Percentiles rank a stretch among this genome's conserved stretches.
Conservation (phyloP, 257 asterid species). For the Solanum gandarillasii region DNA sequence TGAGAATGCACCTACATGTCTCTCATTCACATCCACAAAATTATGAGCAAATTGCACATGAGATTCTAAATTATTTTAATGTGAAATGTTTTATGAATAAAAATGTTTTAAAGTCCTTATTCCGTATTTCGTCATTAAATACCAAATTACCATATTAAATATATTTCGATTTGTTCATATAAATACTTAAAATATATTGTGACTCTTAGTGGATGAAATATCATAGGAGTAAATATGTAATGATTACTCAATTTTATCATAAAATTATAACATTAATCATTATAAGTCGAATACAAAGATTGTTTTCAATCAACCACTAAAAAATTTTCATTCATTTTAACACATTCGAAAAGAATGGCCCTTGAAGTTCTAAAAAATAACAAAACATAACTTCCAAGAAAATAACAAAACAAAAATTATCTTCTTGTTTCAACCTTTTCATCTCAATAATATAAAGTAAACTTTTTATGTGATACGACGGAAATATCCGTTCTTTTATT, state of each 20-base stretch:
- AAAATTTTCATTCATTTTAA: rapidly evolving
- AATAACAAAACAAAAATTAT: background rate
- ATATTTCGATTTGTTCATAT: too few relatives aligned
- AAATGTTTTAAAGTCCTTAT: background rate
- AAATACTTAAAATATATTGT: too few relatives aligned
- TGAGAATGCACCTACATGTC: background rate
- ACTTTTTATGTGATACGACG: background rate
- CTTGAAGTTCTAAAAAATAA: background rate
- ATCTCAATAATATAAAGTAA: background rate
- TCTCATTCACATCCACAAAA: background rate
- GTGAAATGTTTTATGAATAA: background rate
- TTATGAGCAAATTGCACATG: background rate
- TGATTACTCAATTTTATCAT: background rate
- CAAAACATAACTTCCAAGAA: background rate
- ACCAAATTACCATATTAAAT: background rate
- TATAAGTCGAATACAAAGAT: background rate
- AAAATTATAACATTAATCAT: background rate
- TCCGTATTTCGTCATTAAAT: background rate
- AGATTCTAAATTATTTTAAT: background rate
- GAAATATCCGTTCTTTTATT: background rate
- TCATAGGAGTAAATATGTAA: background rate
- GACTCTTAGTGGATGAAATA: background rate
- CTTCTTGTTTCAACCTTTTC: background rate
- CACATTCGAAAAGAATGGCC: background rate
- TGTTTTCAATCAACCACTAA: background rate